phyloP scores from a whole-genome alignment of 345 rosid genomes.

The Populus alba region DNA sequence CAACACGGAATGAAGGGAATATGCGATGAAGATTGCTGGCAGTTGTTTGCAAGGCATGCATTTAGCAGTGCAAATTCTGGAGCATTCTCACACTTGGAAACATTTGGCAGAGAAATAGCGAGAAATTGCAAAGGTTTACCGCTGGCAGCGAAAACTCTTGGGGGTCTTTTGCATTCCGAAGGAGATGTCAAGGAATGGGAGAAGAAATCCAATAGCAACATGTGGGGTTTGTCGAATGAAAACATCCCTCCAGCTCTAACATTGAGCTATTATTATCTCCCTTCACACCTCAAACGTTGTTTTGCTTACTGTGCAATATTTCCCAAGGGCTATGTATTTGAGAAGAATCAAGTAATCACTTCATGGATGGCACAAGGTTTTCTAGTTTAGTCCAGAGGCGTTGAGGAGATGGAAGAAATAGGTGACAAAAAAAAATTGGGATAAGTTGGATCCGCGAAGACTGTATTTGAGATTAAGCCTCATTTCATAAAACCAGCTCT shows the following conservation, averaged over 20 bases:
- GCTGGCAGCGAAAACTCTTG: too few species aligned
- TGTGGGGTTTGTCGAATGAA: background rate
- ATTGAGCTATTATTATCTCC: conserved; percentile 20
- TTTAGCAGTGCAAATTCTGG: too few species aligned
- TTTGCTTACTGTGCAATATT: conserved; percentile 21
- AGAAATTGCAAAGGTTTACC: too few species aligned
- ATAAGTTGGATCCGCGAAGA: too few species aligned
- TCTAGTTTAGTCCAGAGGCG: background rate
- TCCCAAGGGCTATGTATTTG: conserved; percentile 12
- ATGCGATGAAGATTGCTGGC: too few species aligned
- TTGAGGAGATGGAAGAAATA: conserved; percentile 1
- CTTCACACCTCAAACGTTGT: conserved; percentile 16
- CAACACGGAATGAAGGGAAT: background rate
- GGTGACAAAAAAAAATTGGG: conserved; percentile 3
- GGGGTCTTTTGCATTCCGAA: too few species aligned
- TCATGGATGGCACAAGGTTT: conserved; percentile 27
- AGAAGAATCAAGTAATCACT: conserved; percentile 2
- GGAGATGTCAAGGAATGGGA: too few species aligned
- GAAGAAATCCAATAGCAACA: conserved; percentile 6
- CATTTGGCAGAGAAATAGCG: too few species aligned
- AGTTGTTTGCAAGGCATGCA: too few species aligned
- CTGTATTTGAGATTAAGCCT: too few species aligned
- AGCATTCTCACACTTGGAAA: too few species aligned
- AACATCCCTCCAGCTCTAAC: conserved; percentile 8
- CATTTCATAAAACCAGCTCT: too few species aligned